These are phyloP conservation scores for Collariella sp. DNA, from an alignment of 495 filamentous ascomycete genomes.

Conservation along the genomic window DNA sequence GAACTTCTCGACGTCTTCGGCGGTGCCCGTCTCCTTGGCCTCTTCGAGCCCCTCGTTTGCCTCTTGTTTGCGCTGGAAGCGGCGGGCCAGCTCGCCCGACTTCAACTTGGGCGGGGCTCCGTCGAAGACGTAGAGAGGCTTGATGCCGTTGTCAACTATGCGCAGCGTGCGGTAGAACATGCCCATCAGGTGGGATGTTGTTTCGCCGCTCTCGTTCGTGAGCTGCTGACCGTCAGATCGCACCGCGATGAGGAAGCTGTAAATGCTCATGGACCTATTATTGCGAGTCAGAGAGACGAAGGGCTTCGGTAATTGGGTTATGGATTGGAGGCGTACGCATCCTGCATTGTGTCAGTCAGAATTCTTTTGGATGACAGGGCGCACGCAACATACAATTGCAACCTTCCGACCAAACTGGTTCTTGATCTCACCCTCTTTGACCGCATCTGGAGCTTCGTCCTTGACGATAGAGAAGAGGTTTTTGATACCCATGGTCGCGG, in stretches of 20 bases:
- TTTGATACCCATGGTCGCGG: conserved; percentile 77
- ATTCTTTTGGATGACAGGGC: neutral
- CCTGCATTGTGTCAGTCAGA: conserved; percentile 40
- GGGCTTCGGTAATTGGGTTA: neutral
- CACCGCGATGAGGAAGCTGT: conserved; percentile 95
- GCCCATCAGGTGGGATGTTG: conserved; percentile 96
- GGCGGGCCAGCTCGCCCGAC: conserved; percentile 89
- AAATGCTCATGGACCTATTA: conserved; percentile 96
- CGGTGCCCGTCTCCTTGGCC: conserved; percentile 93
- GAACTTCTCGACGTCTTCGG: conserved; percentile 97
- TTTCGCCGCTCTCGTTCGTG: conserved; percentile 86
- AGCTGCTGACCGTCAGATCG: conserved; percentile 94
- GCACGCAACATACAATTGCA: conserved; percentile 63
- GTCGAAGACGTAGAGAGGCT: conserved; percentile 96
- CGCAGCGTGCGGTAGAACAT: conserved; percentile 98
- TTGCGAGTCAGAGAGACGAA: neutral
- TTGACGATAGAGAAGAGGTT: conserved; percentile 78
- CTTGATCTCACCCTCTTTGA: conserved; percentile 95
- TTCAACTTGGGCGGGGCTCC: conserved; percentile 95
- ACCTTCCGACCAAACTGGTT: conserved; percentile 96
- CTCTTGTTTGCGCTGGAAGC: conserved; percentile 82
- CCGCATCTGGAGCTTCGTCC: conserved; percentile 85
- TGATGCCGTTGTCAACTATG: conserved; percentile 98
- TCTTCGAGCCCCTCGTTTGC: conserved; percentile 83
- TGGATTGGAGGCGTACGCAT: conserved; percentile 59